phyloP scores from a whole-genome alignment of 1,284 basidiomycete species.

The Leccinum pseudoinsigne region DNA sequence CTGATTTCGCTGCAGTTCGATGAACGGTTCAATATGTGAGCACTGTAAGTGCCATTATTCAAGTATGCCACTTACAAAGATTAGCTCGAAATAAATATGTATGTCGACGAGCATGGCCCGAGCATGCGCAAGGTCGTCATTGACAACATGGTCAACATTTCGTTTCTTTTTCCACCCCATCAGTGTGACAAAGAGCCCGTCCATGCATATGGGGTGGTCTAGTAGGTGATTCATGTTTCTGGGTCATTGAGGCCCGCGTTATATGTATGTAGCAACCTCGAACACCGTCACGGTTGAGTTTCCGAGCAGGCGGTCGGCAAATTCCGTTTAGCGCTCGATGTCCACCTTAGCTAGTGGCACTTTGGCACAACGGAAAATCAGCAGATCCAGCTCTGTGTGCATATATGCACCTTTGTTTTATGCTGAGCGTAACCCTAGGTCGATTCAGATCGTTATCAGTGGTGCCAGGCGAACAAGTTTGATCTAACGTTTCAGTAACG shows the following conservation, averaged over 20 bases:
- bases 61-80: neutral
- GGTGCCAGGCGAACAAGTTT: too few species aligned
- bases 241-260: neutral
- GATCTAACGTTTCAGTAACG: too few species aligned
- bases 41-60: neutral
- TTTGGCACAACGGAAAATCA: neutral
- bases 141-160: too few species aligned
- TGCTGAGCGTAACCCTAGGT: neutral
- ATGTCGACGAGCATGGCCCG: too few species aligned
- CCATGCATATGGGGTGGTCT: neutral
- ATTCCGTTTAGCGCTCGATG: too few species aligned
- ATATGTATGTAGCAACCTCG: too few species aligned
- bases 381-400: neutral
- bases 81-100: neutral
- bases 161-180: neutral
- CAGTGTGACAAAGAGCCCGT: neutral
- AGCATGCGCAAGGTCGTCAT: too few species aligned
- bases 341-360: too few species aligned
- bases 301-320: too few species aligned
- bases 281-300: too few species aligned
- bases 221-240: neutral
- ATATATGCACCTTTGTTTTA: neutral
- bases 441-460: neutral
- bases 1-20: neutral
- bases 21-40: neutral